These are phyloP conservation scores for Oryza nivara DNA, from an alignment of 176 grass and related monocot genomes.

Conservation along the genomic window DNA sequence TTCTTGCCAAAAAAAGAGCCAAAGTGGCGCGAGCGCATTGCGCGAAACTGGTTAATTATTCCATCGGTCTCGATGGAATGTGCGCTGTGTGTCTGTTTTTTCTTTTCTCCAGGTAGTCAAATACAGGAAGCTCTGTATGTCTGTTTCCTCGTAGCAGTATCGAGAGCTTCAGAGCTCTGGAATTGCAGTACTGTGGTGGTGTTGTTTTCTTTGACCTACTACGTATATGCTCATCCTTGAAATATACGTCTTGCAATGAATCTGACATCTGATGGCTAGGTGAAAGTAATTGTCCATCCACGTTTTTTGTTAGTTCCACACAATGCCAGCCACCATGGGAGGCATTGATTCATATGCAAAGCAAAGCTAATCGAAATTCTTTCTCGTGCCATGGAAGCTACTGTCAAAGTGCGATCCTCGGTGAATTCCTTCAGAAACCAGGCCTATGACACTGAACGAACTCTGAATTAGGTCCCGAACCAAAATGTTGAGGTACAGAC, in stretches of 20 bases:
- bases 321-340: neutral
- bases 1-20: constrained; percentile 21
- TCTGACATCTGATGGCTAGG: neutral
- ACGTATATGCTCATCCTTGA: neutral
- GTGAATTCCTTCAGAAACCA: constrained; percentile 20
- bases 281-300: constrained; percentile 8
- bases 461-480: constrained; percentile 21
- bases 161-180: neutral
- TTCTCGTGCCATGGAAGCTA: neutral
- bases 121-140: constrained; percentile 5
- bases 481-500: constrained; percentile 23
- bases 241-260: neutral
- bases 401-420: neutral
- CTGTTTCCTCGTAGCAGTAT: neutral
- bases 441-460: constrained; percentile 30
- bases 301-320: neutral
- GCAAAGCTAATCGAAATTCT: neutral
- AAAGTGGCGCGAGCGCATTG: neutral
- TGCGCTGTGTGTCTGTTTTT: neutral
- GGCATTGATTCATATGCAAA: neutral
- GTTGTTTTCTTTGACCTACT: neutral
- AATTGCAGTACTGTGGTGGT: neutral
- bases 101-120: constrained; percentile 36
- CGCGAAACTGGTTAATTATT: neutral
- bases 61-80: constrained; percentile 3